Conservation (phyloP, 2,329 filamentous ascomycete species). For the Ophiostoma sp. region DNA sequence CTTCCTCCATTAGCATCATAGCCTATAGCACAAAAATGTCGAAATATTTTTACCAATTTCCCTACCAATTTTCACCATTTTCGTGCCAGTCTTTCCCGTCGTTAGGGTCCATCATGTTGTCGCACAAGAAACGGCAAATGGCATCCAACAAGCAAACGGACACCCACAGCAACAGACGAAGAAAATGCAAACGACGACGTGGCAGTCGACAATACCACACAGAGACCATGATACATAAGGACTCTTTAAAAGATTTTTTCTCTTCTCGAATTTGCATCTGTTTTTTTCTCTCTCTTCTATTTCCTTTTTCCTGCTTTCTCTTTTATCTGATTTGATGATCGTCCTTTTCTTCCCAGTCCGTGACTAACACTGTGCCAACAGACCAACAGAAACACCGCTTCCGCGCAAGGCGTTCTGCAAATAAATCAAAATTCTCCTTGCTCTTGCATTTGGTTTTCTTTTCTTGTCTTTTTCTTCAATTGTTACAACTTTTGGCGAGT, state of each 20-base stretch:
- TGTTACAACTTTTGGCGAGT: too few species aligned
- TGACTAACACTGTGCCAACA: neutral
- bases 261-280: neutral
- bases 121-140: conserved; percentile 14
- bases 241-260: neutral
- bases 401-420: too few species aligned
- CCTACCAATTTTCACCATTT: neutral
- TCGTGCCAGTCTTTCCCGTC: neutral
- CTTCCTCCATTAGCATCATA: too few species aligned
- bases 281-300: neutral
- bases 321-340: too few species aligned
- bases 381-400: too few species aligned
- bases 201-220: neutral
- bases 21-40: too few species aligned
- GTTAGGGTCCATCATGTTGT: neutral
- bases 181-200: neutral
- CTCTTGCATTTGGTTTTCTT: too few species aligned
- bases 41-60: too few species aligned
- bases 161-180: neutral
- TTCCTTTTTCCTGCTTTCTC: neutral
- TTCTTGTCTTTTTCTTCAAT: neutral
- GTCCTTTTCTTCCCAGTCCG: too few species aligned
- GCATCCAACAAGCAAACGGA: conserved; percentile 2
- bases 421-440: too few species aligned
- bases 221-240: neutral